Percentiles rank a stretch among this genome's conserved stretches.
phyloP scores from a whole-genome alignment of 768 basidiomycete genomes.

The Phaeotremella fagi region DNA sequence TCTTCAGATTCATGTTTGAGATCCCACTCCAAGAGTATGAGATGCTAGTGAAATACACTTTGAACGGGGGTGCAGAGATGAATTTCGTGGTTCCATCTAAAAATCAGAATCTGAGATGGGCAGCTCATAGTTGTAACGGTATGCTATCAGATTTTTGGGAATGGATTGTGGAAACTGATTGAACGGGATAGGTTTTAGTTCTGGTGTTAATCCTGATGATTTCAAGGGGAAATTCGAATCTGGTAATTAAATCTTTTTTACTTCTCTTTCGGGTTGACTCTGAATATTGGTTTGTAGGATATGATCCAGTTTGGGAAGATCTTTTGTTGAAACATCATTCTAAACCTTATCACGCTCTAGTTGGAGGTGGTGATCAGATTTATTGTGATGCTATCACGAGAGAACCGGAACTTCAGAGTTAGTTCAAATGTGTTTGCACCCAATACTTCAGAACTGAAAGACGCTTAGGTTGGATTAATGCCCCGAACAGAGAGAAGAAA shows the following conservation, averaged over 20 bases:
- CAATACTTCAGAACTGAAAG: background rate
- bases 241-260: no score
- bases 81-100: constrained; percentile 78
- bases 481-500: constrained; percentile 60
- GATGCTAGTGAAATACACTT: constrained; percentile 70
- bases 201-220: constrained; percentile 82
- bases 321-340: constrained; percentile 74
- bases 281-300: constrained; percentile 67
- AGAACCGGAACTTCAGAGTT: constrained; percentile 54
- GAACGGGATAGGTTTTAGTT: constrained; percentile 45
- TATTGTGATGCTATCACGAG: constrained; percentile 66
- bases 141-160: constrained; percentile 1
- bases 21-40: constrained; percentile 68
- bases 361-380: constrained; percentile 91
- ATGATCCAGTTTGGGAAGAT: constrained; percentile 91
- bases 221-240: constrained; percentile 71
- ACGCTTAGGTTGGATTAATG: constrained; percentile 63
- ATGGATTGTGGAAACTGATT: background rate
- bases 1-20: constrained; percentile 87
- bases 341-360: constrained; percentile 79
- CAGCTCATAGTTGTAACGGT: constrained; percentile 58
- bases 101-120: constrained; percentile 83
- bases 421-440: constrained; percentile 1
- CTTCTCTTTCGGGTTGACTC: no score
- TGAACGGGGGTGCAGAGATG: constrained; percentile 73